Conservation (phyloP, 164 flowering plant genomes). For the Cinnamomum micranthum region DNA sequence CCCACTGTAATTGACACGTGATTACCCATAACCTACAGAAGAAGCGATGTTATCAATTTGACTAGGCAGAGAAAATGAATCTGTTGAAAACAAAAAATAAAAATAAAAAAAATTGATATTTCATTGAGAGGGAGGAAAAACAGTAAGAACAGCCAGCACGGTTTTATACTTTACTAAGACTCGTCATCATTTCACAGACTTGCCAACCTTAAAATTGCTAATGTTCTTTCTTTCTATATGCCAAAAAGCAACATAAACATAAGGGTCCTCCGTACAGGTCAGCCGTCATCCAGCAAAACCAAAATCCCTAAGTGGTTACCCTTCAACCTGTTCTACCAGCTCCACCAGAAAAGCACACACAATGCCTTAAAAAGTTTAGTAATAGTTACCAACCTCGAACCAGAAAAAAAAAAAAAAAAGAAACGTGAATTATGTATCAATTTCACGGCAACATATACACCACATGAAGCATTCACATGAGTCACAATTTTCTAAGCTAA, state of each 20-base stretch:
- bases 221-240: neutral
- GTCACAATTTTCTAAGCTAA: neutral
- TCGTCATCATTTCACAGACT: neutral
- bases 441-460: neutral
- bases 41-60: neutral
- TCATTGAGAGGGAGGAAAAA: neutral
- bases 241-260: neutral
- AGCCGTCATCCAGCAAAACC: neutral
- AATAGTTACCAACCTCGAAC: neutral
- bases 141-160: neutral
- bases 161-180: neutral
- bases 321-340: neutral
- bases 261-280: neutral
- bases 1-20: constrained; percentile 92
- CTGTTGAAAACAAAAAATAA: neutral
- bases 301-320: neutral
- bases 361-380: neutral
- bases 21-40: constrained; percentile 89
- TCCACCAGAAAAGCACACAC: neutral
- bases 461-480: neutral
- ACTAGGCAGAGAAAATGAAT: neutral
- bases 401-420: neutral
- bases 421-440: no score
- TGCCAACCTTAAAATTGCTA: neutral
- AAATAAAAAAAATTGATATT: neutral